Evolutionary conservation across 1,139 yeast species (phyloP), one percentile per base, ranked within the genome.

Genomic region (Diutina catenulata): DNA sequence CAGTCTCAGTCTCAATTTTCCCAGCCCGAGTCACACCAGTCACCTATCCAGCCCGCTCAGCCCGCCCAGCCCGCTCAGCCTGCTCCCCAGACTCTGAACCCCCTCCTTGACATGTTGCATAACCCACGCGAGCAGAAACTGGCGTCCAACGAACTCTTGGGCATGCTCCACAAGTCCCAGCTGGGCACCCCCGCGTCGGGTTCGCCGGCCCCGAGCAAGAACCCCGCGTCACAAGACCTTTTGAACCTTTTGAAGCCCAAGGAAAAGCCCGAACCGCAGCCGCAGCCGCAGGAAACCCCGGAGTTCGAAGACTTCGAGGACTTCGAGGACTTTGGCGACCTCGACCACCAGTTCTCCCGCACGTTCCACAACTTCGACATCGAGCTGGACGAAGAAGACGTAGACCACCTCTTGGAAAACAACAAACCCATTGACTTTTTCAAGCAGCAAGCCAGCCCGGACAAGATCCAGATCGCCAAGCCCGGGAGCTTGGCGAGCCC

Each of bases 171-270:
- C n/a, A 28, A 28, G n/a, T 23, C 33, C 3, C 18, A 28, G 20
- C 7, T 20, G 4, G 15, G 9, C 9, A 13, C 18, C 5, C 10
- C 33, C 11, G 15, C 23, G 13, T 11, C 9, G 15, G 22, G 2
- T 6, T 7, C 16, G 16, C 7, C 14, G 27, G n/a, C n/a, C n/a
- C n/a, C 36, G 24, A 37, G 28, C 16, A 20, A 5, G 28, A 36
- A 23, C 21, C 25, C 3, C 11, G 41, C 47, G 5, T 43, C 48
- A 2, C 44, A 43, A 33, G 54, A 48, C 13, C 42, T 53, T 19
- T 47, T 52, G 39, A 43, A 46, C 4, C 40, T 49, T 33, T 45
- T 52, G 31, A 49, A 49, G 21, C 47, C 42, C 15, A 26, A 26
- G 16, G 35, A 36, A 32, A 14, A 32, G 9, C 45, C 46, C 33